Percentiles rank a stretch among this genome's conserved stretches.
Evolutionary conservation across 441 rosid genomes (phyloP).

Genomic region (Viola pubescens): DNA sequence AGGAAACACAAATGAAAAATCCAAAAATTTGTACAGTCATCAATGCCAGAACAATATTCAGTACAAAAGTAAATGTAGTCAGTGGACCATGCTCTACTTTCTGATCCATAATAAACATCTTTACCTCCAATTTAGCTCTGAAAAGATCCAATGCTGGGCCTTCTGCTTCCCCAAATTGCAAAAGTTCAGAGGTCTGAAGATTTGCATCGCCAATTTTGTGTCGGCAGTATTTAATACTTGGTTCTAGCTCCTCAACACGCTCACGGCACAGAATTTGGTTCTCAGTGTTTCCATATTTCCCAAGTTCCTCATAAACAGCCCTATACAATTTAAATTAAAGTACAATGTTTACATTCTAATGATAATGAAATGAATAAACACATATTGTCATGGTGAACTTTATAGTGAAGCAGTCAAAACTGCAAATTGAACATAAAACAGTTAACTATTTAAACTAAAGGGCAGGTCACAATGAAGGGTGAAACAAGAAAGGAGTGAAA

Average conservation of each 20-base stretch:
- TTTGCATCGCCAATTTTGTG: conserved; percentile 93
- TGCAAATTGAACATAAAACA: too few relatives aligned
- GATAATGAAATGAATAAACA: too few relatives aligned
- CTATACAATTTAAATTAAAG: conserved; percentile 23
- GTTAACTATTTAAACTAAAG: neutral
- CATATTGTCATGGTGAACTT: too few relatives aligned
- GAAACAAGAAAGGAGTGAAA: neutral
- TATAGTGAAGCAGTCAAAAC: too few relatives aligned
- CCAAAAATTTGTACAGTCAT: neutral
- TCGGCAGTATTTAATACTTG: conserved; percentile 83
- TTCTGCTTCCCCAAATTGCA: conserved; percentile 93
- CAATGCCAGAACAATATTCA: neutral
- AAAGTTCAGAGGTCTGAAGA: conserved; percentile 74
- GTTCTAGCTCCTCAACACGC: conserved; percentile 97
- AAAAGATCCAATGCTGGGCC: conserved; percentile 89
- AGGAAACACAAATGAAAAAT: neutral
- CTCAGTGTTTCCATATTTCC: conserved; percentile 95
- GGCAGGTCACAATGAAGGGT: neutral
- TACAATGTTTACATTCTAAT: too few relatives aligned
- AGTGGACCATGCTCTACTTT: conserved; percentile 2
- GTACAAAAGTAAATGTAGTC: neutral
- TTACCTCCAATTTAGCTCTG: conserved; percentile 78
- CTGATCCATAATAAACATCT: conserved; percentile 10
- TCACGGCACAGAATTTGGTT: conserved; percentile 93
- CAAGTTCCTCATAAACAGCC: conserved; percentile 97